A percentile compares a stretch with the other conserved stretches of the same genome.
Evolutionary conservation across 495 filamentous ascomycete genomes (phyloP).

Genomic region (Annulohypoxylon nitens): DNA sequence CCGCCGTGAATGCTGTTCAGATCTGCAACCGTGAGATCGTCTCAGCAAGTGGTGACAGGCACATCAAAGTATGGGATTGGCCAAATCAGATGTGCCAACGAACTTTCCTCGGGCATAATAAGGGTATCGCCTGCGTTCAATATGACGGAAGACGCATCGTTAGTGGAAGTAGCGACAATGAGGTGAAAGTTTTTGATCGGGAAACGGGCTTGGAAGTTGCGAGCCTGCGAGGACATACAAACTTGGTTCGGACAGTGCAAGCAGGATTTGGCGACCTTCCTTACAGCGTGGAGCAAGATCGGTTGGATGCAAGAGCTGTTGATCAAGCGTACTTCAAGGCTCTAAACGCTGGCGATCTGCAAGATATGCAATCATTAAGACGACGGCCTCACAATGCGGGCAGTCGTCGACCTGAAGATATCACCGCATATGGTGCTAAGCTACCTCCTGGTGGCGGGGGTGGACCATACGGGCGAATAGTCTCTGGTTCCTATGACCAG

Average conservation of each 20-base stretch:
- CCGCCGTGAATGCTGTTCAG: constrained; percentile 96
- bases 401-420: constrained; percentile 78
- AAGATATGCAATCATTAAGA: constrained; percentile 54
- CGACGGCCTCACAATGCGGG: constrained; percentile 78
- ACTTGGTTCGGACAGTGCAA: constrained; percentile 93
- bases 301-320: constrained; percentile 76
- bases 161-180: constrained; percentile 93
- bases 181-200: constrained; percentile 93
- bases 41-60: constrained; percentile 91
- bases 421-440: constrained; percentile 81
- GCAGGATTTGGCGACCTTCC: constrained; percentile 92
- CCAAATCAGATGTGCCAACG: constrained; percentile 78
- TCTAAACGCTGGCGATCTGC: constrained; percentile 68
- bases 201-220: constrained; percentile 87
- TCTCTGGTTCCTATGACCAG: constrained; percentile 96
- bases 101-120: constrained; percentile 87
- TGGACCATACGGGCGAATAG: constrained; percentile 86
- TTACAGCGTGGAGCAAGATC: constrained; percentile 77
- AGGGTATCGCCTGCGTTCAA: constrained; percentile 98
- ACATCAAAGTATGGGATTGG: constrained; percentile 94
- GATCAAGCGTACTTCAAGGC: constrained; percentile 80
- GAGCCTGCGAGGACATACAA: constrained; percentile 80
- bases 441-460: constrained; percentile 91
- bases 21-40: constrained; percentile 89
- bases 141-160: constrained; percentile 98